phyloP scores from a whole-genome alignment of 306 rosid genomes.

The Medicago lupulina region DNA sequence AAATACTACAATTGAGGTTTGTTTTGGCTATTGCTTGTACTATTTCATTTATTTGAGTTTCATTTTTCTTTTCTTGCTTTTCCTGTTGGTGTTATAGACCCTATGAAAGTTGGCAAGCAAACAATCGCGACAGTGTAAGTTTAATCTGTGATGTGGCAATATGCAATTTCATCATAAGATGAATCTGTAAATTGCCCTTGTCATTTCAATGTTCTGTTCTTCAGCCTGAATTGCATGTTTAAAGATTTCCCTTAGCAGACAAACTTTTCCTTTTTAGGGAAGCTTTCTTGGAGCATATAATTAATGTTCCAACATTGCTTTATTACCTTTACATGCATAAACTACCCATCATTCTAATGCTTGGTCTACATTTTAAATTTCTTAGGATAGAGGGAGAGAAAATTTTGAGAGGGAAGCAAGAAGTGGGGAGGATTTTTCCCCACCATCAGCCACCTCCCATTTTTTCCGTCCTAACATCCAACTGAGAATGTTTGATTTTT shows the following conservation, averaged over 20 bases:
- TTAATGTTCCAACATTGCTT: constrained; percentile 20
- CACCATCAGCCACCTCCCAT: not conserved
- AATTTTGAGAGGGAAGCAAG: not conserved
- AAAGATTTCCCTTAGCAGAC: not conserved
- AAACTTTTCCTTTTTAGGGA: not conserved
- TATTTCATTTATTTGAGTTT: constrained; percentile 29
- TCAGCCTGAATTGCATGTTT: constrained; percentile 21
- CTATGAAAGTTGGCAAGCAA: constrained; percentile 13
- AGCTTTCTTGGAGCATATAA: constrained; percentile 33
- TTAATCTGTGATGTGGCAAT: constrained; percentile 15
- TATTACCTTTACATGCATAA: not conserved
- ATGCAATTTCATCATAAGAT: constrained; percentile 20
- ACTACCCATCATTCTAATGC: not conserved
- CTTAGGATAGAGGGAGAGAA: constrained; percentile 14
- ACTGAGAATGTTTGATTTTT: not conserved
- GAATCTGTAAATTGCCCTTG: constrained; percentile 17
- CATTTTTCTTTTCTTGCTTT: constrained; percentile 39
- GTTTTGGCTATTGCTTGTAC: constrained; percentile 32
- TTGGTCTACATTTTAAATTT: not conserved
- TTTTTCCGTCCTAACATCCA: not conserved
- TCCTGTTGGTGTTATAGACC: constrained; percentile 32
- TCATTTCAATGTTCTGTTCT: constrained; percentile 20
- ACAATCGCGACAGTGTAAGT: not conserved
- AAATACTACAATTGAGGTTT: constrained; percentile 70
- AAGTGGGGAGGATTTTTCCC: not conserved